phyloP scores from a whole-genome alignment of 2,329 filamentous ascomycete species.

The Cladosporium velox region DNA sequence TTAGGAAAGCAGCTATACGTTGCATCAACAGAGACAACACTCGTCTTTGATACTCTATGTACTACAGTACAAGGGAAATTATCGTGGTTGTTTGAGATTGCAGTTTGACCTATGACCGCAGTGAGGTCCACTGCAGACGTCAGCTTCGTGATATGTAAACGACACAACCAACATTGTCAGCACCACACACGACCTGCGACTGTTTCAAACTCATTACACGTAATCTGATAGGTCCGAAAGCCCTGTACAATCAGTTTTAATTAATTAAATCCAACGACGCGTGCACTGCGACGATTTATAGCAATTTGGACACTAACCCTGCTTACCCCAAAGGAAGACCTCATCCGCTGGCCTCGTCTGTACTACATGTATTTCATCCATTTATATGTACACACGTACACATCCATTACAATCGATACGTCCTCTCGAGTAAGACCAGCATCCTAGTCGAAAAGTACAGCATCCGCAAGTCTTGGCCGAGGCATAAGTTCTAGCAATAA shows the following conservation, averaged over 20 bases:
- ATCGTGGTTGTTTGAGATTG: too few relatives aligned
- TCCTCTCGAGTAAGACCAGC: background rate
- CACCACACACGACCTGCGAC: background rate
- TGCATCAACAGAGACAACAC: background rate
- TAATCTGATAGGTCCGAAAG: background rate
- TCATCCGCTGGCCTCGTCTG: background rate
- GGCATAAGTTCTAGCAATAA: background rate
- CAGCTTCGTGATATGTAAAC: background rate
- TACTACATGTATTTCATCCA: background rate
- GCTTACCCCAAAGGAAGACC: background rate
- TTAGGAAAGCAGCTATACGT: background rate
- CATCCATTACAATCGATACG: background rate
- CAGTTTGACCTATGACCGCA: background rate
- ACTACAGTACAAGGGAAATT: too few relatives aligned
- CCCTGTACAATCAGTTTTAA: background rate
- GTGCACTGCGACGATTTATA: background rate
- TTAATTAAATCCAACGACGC: accelerated
- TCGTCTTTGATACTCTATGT: background rate
- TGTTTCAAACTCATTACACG: background rate
- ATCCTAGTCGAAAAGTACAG: background rate
- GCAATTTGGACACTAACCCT: background rate
- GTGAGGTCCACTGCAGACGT: background rate
- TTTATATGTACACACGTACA: too few relatives aligned
- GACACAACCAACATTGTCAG: background rate
- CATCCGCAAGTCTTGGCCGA: background rate